Base-by-base conservation (phyloP, 495 filamentous ascomycete genomes). In the Friedmanniomyces simplex region DNA sequence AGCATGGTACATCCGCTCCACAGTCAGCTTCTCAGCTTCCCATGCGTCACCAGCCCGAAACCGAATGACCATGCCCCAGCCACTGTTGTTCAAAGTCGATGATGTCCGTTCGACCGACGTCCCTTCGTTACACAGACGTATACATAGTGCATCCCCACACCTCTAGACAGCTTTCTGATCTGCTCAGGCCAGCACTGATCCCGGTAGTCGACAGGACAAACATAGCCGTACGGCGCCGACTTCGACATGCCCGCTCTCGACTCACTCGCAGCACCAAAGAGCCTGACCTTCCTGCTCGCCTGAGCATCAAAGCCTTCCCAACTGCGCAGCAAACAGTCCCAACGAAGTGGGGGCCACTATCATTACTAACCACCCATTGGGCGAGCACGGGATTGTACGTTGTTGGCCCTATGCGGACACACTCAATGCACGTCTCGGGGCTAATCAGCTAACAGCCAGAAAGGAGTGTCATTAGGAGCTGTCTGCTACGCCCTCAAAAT, bases 161-260 rank as follows among this genome's bases (percentile, higher is more conserved):
- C 57, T 57, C 53, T 61, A 2, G 60, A 58, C 11, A 66, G 69
- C 24, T 68, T 67, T 37, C 73, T 72, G 2, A 81, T 62, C 61
- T 80, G 70, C 58, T 73, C 71, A 36, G 69, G 64, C 78, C 80
- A 83, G 43, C 78, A 72, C 22, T 58, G 20, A 55, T 77, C 74
- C 59, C 77, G 80, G 67, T 84, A 84, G 58, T 81, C 77, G 43
- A 84, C 70, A 10, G 79, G 76, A 0, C 66, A 68, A 46, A 78
- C 76, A 60, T 80, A 82, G 0, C 63, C 69, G 28, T 66, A 66
- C 20, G 64, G 66, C 42, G 28, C 58, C 20, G 37, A 42, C 13
- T 39, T 64, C 26, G 74, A 51, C 47, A 69, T 53, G 0, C 43
- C 52, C 26, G 61, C 67, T 5, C 59, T 57, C 6, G 60, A 46